phyloP scores from a whole-genome alignment of 176 grass and related monocot species.

The Carex myosuroides region DNA sequence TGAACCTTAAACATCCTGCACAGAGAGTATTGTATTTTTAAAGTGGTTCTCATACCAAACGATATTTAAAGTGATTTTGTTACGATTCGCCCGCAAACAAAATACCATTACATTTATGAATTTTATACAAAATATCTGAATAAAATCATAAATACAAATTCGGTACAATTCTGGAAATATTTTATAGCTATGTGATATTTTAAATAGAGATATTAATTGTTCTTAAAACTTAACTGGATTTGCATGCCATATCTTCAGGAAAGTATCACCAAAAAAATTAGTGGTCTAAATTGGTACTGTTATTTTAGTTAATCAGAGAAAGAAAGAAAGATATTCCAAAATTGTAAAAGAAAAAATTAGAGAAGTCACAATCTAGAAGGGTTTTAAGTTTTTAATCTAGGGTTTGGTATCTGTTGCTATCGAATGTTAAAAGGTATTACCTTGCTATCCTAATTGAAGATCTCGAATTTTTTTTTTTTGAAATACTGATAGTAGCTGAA shows the following conservation, averaged over 20 bases:
- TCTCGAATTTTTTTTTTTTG: not conserved
- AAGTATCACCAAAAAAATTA: not conserved
- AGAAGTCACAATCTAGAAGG: not conserved
- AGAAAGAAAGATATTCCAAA: not conserved
- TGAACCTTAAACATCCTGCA: too few relatives aligned
- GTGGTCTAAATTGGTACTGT: not conserved
- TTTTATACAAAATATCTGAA: too few relatives aligned
- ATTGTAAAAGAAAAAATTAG: not conserved
- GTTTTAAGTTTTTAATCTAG: not conserved
- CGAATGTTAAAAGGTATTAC: not conserved
- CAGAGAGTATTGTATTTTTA: too few relatives aligned
- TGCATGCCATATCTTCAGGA: not conserved
- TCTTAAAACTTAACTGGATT: not conserved
- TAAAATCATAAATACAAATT: too few relatives aligned
- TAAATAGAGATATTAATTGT: not conserved
- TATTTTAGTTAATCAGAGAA: not conserved
- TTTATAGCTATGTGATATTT: too few relatives aligned
- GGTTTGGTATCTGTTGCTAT: slow-evolving; percentile 1
- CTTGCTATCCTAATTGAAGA: not conserved
- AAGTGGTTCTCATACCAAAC: too few relatives aligned
- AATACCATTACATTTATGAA: too few relatives aligned
- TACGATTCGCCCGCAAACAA: not conserved
- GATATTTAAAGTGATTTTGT: not conserved
- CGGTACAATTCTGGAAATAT: too few relatives aligned
- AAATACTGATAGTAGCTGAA: not conserved